A percentile compares a stretch with the other conserved stretches of the same genome.
phyloP scores from a whole-genome alignment of 768 basidiomycete species.

The Termitomyces heimii region DNA sequence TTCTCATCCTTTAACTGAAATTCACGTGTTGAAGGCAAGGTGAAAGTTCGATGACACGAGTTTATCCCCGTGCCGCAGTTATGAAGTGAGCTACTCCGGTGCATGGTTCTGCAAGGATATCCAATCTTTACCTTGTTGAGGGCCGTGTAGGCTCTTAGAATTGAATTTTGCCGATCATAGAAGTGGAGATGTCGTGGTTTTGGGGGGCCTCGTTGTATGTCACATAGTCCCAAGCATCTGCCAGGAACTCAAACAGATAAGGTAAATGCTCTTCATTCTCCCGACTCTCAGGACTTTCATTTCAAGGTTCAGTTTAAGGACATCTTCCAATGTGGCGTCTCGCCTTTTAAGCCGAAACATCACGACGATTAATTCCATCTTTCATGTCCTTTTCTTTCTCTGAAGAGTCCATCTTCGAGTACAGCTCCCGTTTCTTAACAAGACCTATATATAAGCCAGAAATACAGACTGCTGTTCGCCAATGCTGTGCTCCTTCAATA shows the following conservation, averaged over 20 bases:
- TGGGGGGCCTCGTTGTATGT: neutral
- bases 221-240: neutral
- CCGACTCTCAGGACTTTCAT: neutral
- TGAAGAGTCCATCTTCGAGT: neutral
- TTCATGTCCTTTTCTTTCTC: slow-evolving; percentile 6
- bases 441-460: neutral
- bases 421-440: neutral
- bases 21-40: neutral
- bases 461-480: neutral
- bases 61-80: neutral
- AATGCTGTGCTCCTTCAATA: neutral
- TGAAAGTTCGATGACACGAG: neutral
- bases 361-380: neutral
- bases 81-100: neutral
- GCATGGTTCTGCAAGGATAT: neutral
- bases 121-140: neutral
- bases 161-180: neutral
- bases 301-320: neutral
- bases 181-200: neutral
- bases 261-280: neutral
- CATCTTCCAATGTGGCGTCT: slow-evolving; percentile 4
- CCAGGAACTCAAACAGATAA: neutral
- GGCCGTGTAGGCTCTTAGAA: neutral
- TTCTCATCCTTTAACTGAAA: neutral
- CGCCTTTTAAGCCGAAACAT: neutral